A percentile compares a stretch with the other conserved stretches of the same genome.
phyloP scores from a whole-genome alignment of 2,329 filamentous ascomycete species.

The Periconia macrospinosa region DNA sequence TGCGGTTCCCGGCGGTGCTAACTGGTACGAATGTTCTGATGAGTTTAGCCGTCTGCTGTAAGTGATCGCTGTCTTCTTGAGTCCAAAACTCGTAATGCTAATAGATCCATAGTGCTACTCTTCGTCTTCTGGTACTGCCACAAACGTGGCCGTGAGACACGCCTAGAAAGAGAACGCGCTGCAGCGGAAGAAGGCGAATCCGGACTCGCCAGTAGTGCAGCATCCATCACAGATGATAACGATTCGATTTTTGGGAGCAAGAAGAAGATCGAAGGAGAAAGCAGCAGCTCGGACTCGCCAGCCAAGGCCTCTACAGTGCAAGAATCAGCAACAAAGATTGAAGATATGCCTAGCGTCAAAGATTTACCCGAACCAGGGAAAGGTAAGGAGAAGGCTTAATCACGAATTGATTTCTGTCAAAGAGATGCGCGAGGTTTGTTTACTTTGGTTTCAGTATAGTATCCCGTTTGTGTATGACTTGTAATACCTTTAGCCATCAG shows the following conservation, averaged over 20 bases:
- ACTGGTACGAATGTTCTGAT: conserved; percentile 85
- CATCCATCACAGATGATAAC: conserved; percentile 30
- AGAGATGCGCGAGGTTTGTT: background rate
- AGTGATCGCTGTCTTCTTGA: conserved; percentile 44
- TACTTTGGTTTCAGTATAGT: conserved; percentile 12
- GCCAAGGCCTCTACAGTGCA: conserved; percentile 11
- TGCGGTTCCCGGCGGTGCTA: conserved; percentile 86
- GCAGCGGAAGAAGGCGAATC: conserved; percentile 33
- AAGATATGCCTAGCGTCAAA: conserved; percentile 40
- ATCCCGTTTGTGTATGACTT: conserved; percentile 8
- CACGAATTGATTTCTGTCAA: background rate
- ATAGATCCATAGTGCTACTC: conserved; percentile 65
- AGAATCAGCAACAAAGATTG: conserved; percentile 21
- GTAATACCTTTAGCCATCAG: conserved; percentile 1
- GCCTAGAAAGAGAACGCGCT: conserved; percentile 66
- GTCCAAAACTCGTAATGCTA: background rate
- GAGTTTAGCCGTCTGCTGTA: conserved; percentile 85
- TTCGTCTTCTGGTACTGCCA: conserved; percentile 98
- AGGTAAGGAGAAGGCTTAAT: background rate
- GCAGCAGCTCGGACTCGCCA: conserved; percentile 16
- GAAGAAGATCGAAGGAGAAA: conserved; percentile 6
- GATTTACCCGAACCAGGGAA: conserved; percentile 38
- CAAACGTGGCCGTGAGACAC: conserved; percentile 85
- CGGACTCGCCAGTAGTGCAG: conserved; percentile 29
- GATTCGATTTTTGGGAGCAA: conserved; percentile 32